Conservation (phyloP, 1,284 basidiomycete species). For the Irpex rosettiformis region DNA sequence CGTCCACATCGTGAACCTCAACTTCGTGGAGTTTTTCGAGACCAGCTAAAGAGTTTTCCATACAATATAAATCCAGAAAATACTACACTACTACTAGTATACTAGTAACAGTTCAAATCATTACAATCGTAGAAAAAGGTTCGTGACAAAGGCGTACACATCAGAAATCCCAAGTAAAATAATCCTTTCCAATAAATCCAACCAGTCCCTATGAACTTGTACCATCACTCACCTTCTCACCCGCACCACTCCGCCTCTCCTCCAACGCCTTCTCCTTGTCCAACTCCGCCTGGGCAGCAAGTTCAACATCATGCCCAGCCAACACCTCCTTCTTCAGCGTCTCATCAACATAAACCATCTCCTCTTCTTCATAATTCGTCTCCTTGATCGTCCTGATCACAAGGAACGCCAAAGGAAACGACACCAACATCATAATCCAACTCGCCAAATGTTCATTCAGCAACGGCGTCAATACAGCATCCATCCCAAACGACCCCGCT, state of each 20-base stretch:
- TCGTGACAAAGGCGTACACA: not conserved
- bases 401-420: slow-evolving; percentile 34
- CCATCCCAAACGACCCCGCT: slow-evolving; percentile 45
- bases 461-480: slow-evolving; percentile 38
- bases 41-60: no score
- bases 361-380: slow-evolving; percentile 36
- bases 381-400: slow-evolving; percentile 37
- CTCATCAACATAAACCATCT: slow-evolving; percentile 31
- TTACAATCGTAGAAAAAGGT: not conserved
- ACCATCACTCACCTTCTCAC: slow-evolving; percentile 9
- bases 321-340: slow-evolving; percentile 21
- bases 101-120: not conserved
- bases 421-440: slow-evolving; percentile 35
- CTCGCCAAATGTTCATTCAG: slow-evolving; percentile 37
- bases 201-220: not conserved
- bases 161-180: no score
- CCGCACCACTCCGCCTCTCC: not conserved
- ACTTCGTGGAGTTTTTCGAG: no score
- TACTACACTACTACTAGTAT: not conserved
- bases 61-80: not conserved
- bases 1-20: no score
- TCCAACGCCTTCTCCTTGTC: not conserved
- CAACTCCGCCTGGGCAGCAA: not conserved
- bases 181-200: no score
- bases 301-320: slow-evolving; percentile 7